Conservation (phyloP, 2,329 filamentous ascomycete species). For the Boeremia lycopersici region DNA sequence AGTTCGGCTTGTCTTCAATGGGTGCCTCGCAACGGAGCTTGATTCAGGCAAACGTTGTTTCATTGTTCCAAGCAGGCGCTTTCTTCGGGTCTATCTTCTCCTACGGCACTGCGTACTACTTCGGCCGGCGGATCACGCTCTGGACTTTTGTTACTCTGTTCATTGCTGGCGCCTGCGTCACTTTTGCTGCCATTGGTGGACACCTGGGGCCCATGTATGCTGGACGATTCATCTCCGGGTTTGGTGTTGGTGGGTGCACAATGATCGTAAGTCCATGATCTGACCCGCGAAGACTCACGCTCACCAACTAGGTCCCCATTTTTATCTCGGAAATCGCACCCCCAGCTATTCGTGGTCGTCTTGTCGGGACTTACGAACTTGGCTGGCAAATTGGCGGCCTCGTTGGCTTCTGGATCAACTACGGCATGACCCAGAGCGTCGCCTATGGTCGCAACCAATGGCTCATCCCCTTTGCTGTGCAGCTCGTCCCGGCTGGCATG, state of each 20-base stretch:
- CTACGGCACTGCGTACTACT: slow-evolving; percentile 68
- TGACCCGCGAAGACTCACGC: not conserved
- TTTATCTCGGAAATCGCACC: slow-evolving; percentile 65
- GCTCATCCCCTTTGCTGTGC: slow-evolving; percentile 62
- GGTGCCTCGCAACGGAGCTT: slow-evolving; percentile 58
- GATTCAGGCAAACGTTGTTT: slow-evolving; percentile 77
- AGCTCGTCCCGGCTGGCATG: slow-evolving; percentile 69
- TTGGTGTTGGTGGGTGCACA: slow-evolving; percentile 60
- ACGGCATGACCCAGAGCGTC: slow-evolving; percentile 53
- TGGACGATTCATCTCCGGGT: slow-evolving; percentile 63
- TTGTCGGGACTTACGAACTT: slow-evolving; percentile 57
- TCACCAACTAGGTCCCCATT: slow-evolving; percentile 59
- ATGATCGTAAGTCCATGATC: slow-evolving; percentile 28
- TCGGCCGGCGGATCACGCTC: slow-evolving; percentile 64
- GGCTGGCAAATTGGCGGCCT: slow-evolving; percentile 57
- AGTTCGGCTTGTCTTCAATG: slow-evolving; percentile 68
- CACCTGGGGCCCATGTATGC: slow-evolving; percentile 63
- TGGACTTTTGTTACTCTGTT: slow-evolving; percentile 64
- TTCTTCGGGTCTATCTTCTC: slow-evolving; percentile 71
- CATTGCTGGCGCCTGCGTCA: slow-evolving; percentile 71
- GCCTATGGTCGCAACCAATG: slow-evolving; percentile 52
- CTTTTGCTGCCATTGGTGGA: slow-evolving; percentile 61
- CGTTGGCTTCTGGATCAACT: slow-evolving; percentile 54
- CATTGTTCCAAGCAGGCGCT: slow-evolving; percentile 80
- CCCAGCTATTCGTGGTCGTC: slow-evolving; percentile 62